Evolutionary conservation across 1,284 basidiomycete genomes (phyloP), one percentile per base, ranked within the genome.

Genomic region (Grifola frondosa): DNA sequence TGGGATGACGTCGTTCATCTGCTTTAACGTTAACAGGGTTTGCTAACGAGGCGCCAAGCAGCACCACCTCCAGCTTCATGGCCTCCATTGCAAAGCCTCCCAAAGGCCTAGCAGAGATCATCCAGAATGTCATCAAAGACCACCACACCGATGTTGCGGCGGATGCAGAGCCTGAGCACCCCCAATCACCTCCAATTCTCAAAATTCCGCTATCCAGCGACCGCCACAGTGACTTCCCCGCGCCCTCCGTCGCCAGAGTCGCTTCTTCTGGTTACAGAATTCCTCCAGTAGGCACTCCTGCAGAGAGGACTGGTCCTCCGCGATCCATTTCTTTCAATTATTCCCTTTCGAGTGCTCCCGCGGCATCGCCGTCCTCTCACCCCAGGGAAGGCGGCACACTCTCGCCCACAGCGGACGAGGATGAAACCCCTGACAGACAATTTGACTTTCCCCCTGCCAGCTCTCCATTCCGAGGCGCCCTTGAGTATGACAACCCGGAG

Each of bases 301-400:
- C 82, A 5, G 67, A 69, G 36, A 73, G 85, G 35, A 87, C 84
- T 5, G 86, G 86, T 15, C 84, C 85, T 30, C 86, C 86, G 8
- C 74, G 86, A 28, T 85, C 86, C 0, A 68, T 88, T 25, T 84
- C 83, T 2, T 83, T 79, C 59, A 74, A 72, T 17, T 78, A 81
- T 53, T 73, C 77, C n/a, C 61, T 77, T 15, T 66, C 57, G 17
- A 52, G 50, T n/a, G 50, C 42, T 3, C 40, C 72, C 21, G 60
- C 62, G 10, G 48, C 57, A 13, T 66, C 65, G 31, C 50, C 49
- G 6, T 62, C 64, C 28, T 63, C 47, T 49, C 61, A 36, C 19
- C 61, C 54, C 36, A 56, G 59, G 21, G 48, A 59, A 46, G 59
- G 22, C 41, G 46, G 30, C 16, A 33, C 53, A 3, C 52, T 58